These are phyloP conservation scores for Pseudocercospora vitis DNA, from an alignment of 2,329 filamentous ascomycete genomes.

Conservation along the genomic window DNA sequence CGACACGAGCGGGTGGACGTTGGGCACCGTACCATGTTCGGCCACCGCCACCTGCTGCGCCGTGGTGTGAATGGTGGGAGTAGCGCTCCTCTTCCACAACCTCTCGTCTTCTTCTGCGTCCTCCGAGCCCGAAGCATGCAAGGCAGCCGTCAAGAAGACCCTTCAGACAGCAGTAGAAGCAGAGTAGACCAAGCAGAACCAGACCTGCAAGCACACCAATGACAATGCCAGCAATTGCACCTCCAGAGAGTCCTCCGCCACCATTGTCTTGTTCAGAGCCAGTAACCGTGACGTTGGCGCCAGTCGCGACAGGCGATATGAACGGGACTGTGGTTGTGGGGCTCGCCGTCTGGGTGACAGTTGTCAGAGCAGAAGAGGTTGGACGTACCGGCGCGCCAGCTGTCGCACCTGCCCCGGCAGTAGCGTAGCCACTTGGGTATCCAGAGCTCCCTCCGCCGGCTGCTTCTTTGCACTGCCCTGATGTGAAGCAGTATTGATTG, in stretches of 20 bases:
- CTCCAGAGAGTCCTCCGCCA: slow-evolving; percentile 58
- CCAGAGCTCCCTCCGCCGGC: slow-evolving; percentile 48
- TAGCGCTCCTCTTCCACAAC: slow-evolving; percentile 63
- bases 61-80: slow-evolving; percentile 51
- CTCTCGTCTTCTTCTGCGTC: slow-evolving; percentile 50
- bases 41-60: slow-evolving; percentile 48
- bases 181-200: slow-evolving; percentile 65
- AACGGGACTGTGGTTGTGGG: slow-evolving; percentile 53
- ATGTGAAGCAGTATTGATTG: slow-evolving; percentile 65
- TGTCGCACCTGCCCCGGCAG: slow-evolving; percentile 49
- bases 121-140: slow-evolving; percentile 61
- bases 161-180: slow-evolving; percentile 68
- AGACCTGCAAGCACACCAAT: slow-evolving; percentile 70
- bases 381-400: slow-evolving; percentile 55
- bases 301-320: slow-evolving; percentile 55
- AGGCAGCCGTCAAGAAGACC: slow-evolving; percentile 57
- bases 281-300: slow-evolving; percentile 46
- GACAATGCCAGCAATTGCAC: slow-evolving; percentile 79
- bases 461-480: slow-evolving; percentile 60
- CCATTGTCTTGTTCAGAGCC: slow-evolving; percentile 32
- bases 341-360: slow-evolving; percentile 48
- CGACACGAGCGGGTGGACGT: slow-evolving; percentile 35
- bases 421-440: slow-evolving; percentile 56
- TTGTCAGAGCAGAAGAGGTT: slow-evolving; percentile 57
- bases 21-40: slow-evolving; percentile 50